Conservation (phyloP, 2,329 filamentous ascomycete genomes). For the Diaporthe sp. region DNA sequence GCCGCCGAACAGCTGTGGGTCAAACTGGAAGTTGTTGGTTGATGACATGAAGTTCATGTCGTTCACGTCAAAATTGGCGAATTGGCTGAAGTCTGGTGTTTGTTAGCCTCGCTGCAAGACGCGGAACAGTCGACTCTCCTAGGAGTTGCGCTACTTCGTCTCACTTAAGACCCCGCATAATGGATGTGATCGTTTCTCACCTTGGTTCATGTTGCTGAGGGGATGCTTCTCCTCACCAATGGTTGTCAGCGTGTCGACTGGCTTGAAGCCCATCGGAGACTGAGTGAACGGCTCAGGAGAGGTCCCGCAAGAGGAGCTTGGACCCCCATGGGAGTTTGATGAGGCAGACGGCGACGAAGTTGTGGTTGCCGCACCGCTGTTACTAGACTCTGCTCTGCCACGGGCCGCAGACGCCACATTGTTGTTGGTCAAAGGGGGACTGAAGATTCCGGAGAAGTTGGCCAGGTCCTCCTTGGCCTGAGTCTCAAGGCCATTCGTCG, state of each 20-base stretch:
- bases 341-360: conserved; percentile 76
- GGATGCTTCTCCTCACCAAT: conserved; percentile 75
- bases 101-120: conserved; percentile 37
- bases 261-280: conserved; percentile 77
- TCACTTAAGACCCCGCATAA: neutral
- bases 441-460: conserved; percentile 72
- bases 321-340: conserved; percentile 70
- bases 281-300: conserved; percentile 83
- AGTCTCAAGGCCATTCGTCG: conserved; percentile 50
- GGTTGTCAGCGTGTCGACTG: conserved; percentile 72
- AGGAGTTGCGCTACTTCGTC: neutral
- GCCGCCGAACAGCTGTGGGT: conserved; percentile 90
- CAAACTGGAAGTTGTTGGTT: conserved; percentile 88
- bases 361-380: conserved; percentile 65
- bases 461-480: conserved; percentile 65
- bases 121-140: neutral
- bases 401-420: conserved; percentile 61
- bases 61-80: conserved; percentile 62
- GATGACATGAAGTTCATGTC: conserved; percentile 81
- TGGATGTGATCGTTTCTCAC: conserved; percentile 36
- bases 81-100: conserved; percentile 53
- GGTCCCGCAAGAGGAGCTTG: conserved; percentile 79
- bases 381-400: conserved; percentile 66
- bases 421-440: conserved; percentile 64
- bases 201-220: conserved; percentile 62